These are phyloP conservation scores for Phytophthora citricola DNA, from an alignment of 352 stramenopile genomes.

Conservation along the genomic window DNA sequence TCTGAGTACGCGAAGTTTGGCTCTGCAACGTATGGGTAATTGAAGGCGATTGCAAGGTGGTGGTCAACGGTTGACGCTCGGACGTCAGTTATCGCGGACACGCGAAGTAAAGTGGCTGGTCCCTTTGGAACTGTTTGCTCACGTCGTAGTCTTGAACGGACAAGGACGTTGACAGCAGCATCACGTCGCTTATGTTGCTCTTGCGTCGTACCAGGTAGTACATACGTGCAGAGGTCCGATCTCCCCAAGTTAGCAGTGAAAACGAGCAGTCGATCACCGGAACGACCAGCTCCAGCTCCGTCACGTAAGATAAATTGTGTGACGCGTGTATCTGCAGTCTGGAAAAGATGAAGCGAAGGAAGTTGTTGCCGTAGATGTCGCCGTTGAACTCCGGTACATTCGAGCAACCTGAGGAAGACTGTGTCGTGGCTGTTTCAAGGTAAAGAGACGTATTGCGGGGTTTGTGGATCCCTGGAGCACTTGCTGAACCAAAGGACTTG, in stretches of 20 bases:
- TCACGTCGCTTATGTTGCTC: constrained; percentile 13
- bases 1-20: constrained; percentile 11
- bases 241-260: constrained; percentile 1
- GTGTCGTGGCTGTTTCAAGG: constrained; percentile 13
- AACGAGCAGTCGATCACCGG: constrained; percentile 45
- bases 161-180: constrained; percentile 27
- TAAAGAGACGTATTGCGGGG: constrained; percentile 33
- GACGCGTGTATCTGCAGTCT: constrained; percentile 9
- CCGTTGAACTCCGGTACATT: constrained; percentile 3
- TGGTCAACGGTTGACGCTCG: constrained; percentile 8
- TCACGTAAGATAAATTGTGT: constrained; percentile 33
- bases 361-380: constrained; percentile 30
- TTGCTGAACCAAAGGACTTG: constrained; percentile 36
- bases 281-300: constrained; percentile 34
- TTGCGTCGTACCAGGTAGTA: constrained; percentile 30
- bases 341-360: constrained; percentile 23
- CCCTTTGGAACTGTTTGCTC: constrained; percentile 16
- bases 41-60: constrained; percentile 20
- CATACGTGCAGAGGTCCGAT: constrained; percentile 12
- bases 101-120: constrained; percentile 4
- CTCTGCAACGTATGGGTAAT: constrained; percentile 29
- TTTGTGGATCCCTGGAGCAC: constrained; percentile 16
- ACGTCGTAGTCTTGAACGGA: constrained; percentile 34
- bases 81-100: constrained; percentile 29
- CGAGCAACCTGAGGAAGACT: constrained; percentile 18